phyloP scores from a whole-genome alignment of 1,139 yeast species.

The Debaryomyces psychrophilus region DNA sequence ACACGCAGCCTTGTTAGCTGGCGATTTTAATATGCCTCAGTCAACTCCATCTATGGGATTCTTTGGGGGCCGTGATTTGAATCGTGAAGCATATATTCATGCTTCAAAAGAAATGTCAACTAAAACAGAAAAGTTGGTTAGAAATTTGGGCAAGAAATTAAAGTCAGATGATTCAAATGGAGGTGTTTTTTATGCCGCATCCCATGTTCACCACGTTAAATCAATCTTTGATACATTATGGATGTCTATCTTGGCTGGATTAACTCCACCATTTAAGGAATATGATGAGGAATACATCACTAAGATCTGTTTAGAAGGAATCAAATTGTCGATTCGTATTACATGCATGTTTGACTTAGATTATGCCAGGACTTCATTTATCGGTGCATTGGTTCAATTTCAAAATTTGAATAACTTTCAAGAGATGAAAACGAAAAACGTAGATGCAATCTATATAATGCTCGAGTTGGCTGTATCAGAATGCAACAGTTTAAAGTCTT shows the following conservation, averaged over 20 bases:
- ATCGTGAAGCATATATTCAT: conserved; percentile 84
- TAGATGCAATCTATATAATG: conserved; percentile 75
- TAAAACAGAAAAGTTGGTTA: conserved; percentile 85
- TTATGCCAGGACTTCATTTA: conserved; percentile 84
- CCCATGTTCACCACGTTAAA: conserved; percentile 86
- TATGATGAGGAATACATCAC: conserved; percentile 78
- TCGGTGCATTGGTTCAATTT: conserved; percentile 88
- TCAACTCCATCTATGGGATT: conserved; percentile 55
- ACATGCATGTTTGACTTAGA: conserved; percentile 84
- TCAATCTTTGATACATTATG: conserved; percentile 93
- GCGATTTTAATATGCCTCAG: conserved; percentile 47
- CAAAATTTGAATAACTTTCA: conserved; percentile 78
- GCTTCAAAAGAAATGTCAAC: conserved; percentile 91
- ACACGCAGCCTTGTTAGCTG: conserved; percentile 84
- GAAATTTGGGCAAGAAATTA: conserved; percentile 58
- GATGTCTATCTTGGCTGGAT: conserved; percentile 96
- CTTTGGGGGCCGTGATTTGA: conserved; percentile 75
- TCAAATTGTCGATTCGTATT: conserved; percentile 77
- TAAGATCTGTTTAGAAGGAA: conserved; percentile 79
- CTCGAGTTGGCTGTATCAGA: conserved; percentile 78
- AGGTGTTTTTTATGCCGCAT: conserved; percentile 50
- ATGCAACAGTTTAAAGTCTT: conserved; percentile 65
- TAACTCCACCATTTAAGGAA: conserved; percentile 91
- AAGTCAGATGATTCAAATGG: conserved; percentile 35
- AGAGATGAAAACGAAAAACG: conserved; percentile 78